Percentiles rank a stretch among this genome's conserved stretches.
Evolutionary conservation across 108 stramenopile species (phyloP).

Genomic region (Fistulifera solaris): DNA sequence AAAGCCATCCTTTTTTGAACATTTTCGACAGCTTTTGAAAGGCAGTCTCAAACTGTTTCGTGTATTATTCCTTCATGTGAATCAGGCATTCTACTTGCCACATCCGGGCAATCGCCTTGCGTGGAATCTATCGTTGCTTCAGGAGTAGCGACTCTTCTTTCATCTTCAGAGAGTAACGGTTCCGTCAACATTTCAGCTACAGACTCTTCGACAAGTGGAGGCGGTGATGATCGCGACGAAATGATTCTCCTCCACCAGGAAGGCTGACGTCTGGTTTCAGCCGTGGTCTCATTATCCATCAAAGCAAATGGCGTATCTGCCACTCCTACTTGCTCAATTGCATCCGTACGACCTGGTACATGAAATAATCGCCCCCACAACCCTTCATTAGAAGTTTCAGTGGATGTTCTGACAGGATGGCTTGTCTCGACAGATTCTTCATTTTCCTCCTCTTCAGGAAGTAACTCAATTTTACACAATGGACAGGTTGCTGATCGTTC

Average conservation of each 20-base stretch:
- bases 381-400: not conserved
- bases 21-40: too few species aligned
- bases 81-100: too few species aligned
- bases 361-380: not conserved
- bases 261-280: not conserved
- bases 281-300: not conserved
- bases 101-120: too few species aligned
- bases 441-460: slow-evolving; percentile 15
- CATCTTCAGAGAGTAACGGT: slow-evolving; percentile 1
- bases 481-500: slow-evolving; percentile 44
- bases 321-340: not conserved
- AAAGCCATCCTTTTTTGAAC: too few species aligned
- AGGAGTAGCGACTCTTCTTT: not conserved
- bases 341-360: not conserved
- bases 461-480: slow-evolving; percentile 46
- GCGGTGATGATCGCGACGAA: not conserved
- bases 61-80: too few species aligned
- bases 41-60: too few species aligned
- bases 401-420: not conserved
- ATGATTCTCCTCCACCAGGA: slow-evolving; percentile 3
- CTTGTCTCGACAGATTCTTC: slow-evolving; percentile 2
- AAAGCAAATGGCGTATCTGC: not conserved
- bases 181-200: slow-evolving; percentile 6
- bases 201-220: not conserved
- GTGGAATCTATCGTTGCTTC: too few species aligned